Conservation (phyloP, 345 rosid species). For the Euphorbia tirucalli region DNA sequence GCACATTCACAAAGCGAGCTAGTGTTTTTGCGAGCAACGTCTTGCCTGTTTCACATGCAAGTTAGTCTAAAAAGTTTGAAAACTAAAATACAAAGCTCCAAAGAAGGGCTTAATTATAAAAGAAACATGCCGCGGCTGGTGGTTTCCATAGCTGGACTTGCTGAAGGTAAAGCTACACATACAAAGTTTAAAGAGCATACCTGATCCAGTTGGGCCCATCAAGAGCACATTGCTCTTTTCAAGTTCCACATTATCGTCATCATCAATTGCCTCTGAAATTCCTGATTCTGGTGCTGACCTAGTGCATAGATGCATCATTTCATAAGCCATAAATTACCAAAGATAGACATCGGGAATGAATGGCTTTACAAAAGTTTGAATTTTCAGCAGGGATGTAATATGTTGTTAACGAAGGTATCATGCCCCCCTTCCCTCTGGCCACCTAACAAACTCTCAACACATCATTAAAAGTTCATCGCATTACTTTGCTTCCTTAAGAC, state of each 20-base stretch:
- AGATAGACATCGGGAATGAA: background rate
- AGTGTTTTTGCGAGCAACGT: constrained; percentile 80
- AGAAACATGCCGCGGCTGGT: constrained; percentile 3
- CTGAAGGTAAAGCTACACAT: background rate
- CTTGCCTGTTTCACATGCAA: constrained; percentile 53
- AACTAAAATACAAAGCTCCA: constrained; percentile 7
- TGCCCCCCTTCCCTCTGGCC: background rate
- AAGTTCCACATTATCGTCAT: constrained; percentile 78
- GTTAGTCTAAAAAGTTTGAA: constrained; percentile 25
- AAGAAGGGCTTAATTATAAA: constrained; percentile 2
- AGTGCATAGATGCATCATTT: constrained; percentile 40
- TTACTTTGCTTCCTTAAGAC: background rate
- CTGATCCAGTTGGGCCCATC: constrained; percentile 98
- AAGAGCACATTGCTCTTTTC: constrained; percentile 95
- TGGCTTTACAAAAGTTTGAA: background rate
- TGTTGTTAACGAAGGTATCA: background rate
- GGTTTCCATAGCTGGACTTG: background rate
- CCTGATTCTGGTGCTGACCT: constrained; percentile 76
- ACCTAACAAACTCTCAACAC: background rate
- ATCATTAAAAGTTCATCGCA: background rate
- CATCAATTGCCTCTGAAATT: constrained; percentile 43
- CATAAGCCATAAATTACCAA: constrained; percentile 1
- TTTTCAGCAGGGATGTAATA: background rate
- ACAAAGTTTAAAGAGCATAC: constrained; percentile 32
- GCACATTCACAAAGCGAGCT: constrained; percentile 80